phyloP scores from a whole-genome alignment of 768 basidiomycete genomes.

The Pluteus cervinus region DNA sequence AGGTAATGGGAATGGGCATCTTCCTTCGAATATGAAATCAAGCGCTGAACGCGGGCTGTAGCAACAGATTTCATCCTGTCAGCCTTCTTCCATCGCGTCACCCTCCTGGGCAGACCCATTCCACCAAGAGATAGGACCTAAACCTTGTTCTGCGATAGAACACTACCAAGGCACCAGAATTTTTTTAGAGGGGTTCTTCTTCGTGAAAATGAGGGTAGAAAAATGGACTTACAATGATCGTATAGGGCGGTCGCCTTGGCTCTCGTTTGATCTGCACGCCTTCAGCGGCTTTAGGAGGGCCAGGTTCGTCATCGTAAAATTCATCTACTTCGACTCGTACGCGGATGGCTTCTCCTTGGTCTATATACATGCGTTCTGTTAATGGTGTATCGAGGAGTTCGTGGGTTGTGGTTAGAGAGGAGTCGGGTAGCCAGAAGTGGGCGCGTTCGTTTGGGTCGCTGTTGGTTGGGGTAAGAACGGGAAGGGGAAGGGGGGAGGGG shows the following conservation, averaged over 20 bases:
- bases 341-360: conserved; percentile 68
- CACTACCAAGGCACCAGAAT: conserved; percentile 38
- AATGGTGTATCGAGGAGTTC: conserved; percentile 67
- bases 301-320: conserved; percentile 83
- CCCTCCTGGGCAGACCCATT: conserved; percentile 39
- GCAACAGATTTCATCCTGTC: too few species aligned
- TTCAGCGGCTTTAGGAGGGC: conserved; percentile 70
- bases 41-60: not conserved
- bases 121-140: conserved; percentile 79
- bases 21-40: not conserved
- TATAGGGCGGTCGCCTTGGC: conserved; percentile 56
- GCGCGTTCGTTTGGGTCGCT: conserved; percentile 81
- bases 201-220: not conserved
- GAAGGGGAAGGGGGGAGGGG: conserved; percentile 1
- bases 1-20: too few species aligned
- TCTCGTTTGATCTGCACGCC: conserved; percentile 55
- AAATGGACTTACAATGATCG: conserved; percentile 48
- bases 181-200: not conserved
- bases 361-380: conserved; percentile 73
- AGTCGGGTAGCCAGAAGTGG: conserved; percentile 76
- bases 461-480: conserved; percentile 4
- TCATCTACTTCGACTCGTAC: conserved; percentile 78
- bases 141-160: conserved; percentile 77
- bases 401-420: conserved; percentile 42
- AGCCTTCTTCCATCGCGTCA: conserved; percentile 39